Percentiles rank a stretch among this genome's conserved stretches.
phyloP scores from a whole-genome alignment of 2,329 filamentous ascomycete genomes.

The Neofusicoccum umdonicola region DNA sequence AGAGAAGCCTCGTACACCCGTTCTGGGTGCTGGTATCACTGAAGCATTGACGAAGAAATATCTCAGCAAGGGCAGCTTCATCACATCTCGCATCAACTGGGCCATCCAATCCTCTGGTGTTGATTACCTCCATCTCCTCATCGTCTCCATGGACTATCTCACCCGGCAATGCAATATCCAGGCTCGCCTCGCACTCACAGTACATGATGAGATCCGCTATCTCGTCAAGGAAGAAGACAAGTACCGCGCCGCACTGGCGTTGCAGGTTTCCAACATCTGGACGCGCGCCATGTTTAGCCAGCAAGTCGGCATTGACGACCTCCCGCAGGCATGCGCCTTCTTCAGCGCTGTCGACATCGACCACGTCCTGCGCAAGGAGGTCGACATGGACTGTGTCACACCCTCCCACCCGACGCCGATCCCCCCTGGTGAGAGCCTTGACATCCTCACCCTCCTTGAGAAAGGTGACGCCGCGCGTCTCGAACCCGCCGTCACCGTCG shows the following conservation, averaged over 20 bases:
- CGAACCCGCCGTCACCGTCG: conserved; percentile 60
- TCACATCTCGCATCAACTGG: conserved; percentile 98
- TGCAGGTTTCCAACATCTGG: conserved; percentile 94
- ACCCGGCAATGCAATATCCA: conserved; percentile 79
- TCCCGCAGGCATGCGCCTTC: conserved; percentile 91
- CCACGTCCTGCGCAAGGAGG: conserved; percentile 92
- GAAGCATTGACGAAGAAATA: conserved; percentile 88
- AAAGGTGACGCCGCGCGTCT: conserved; percentile 69
- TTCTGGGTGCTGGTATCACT: conserved; percentile 91
- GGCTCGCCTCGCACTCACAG: conserved; percentile 85
- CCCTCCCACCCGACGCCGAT: conserved; percentile 80
- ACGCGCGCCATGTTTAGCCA: conserved; percentile 96
- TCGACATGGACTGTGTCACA: conserved; percentile 95
- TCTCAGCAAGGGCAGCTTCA: conserved; percentile 84
- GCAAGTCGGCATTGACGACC: conserved; percentile 91
- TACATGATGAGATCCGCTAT: conserved; percentile 97
- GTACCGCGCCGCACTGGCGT: conserved; percentile 85
- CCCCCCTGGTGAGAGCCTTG: conserved; percentile 78
- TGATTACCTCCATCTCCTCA: conserved; percentile 91
- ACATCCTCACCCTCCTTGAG: conserved; percentile 73
- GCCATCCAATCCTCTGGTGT: conserved; percentile 97
- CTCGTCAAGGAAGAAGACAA: conserved; percentile 81
- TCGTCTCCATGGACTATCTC: conserved; percentile 93
- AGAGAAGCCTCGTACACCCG: conserved; percentile 83
- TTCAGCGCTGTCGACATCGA: conserved; percentile 97